A percentile compares a stretch with the other conserved stretches of the same genome.
phyloP scores from a whole-genome alignment of 176 grass and related monocot species.

The Panicum miliaceum region DNA sequence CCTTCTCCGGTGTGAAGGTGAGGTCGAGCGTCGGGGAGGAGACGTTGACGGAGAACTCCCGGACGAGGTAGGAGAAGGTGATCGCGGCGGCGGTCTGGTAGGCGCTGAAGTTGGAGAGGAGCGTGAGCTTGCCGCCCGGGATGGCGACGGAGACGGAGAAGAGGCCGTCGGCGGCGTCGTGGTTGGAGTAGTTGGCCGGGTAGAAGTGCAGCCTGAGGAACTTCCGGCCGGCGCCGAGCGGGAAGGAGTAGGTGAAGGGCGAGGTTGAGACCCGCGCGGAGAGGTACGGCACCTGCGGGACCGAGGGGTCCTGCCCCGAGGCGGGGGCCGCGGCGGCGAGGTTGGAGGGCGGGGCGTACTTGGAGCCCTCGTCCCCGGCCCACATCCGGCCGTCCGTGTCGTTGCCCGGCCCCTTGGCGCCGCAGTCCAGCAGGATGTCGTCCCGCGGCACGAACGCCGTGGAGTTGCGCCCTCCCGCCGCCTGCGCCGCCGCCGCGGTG shows the following conservation, averaged over 20 bases:
- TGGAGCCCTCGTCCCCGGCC: constrained; percentile 62
- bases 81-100: constrained; percentile 63
- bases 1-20: constrained; percentile 76
- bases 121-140: constrained; percentile 42
- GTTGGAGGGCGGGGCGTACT: constrained; percentile 53
- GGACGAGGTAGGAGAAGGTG: constrained; percentile 57
- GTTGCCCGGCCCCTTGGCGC: constrained; percentile 52
- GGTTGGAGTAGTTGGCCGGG: constrained; percentile 60
- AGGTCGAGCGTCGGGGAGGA: constrained; percentile 63
- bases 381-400: constrained; percentile 65
- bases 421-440: constrained; percentile 85
- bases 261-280: constrained; percentile 69
- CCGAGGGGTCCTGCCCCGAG: constrained; percentile 54
- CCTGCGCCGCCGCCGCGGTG: constrained; percentile 43
- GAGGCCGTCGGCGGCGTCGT: constrained; percentile 59
- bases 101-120: constrained; percentile 84
- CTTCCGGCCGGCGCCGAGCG: constrained; percentile 70
- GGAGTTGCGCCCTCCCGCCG: constrained; percentile 22
- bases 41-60: constrained; percentile 84
- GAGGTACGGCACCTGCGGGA: constrained; percentile 73
- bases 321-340: constrained; percentile 29
- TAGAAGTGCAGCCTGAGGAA: constrained; percentile 91
- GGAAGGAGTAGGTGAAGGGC: constrained; percentile 89
- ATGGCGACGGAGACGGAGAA: constrained; percentile 67
- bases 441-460: constrained; percentile 60